A percentile compares a stretch with the other conserved stretches of the same genome.
These are phyloP conservation scores for Crataegus laevigata DNA, from an alignment of 306 rosid genomes.

Conservation along the genomic window DNA sequence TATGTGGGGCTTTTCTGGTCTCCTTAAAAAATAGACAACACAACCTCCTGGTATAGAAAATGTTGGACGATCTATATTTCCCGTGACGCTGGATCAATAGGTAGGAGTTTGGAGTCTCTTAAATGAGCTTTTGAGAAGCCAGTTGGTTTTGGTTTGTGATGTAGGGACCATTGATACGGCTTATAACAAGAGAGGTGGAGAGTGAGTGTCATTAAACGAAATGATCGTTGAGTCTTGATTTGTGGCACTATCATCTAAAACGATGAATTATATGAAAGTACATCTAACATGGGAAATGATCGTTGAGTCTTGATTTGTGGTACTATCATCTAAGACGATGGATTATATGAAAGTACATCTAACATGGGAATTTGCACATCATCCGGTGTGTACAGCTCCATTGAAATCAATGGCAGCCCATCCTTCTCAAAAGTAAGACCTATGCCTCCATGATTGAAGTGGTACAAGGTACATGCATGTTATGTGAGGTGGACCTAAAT, in stretches of 20 bases:
- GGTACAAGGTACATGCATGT: neutral
- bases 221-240: neutral
- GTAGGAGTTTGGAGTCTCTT: neutral
- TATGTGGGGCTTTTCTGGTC: slow-evolving; percentile 23
- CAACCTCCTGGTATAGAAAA: slow-evolving; percentile 41
- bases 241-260: no score
- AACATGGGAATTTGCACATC: neutral
- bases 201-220: no score
- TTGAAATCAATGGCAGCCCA: neutral
- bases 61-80: slow-evolving; percentile 26
- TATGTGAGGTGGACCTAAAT: slow-evolving; percentile 7
- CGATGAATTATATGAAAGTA: no score
- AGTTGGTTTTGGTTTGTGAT: neutral
- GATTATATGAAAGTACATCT: neutral
- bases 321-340: neutral
- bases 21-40: slow-evolving; percentile 24
- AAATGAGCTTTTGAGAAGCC: neutral
- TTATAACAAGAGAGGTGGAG: no score
- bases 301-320: no score
- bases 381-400: neutral
- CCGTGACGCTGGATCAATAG: slow-evolving; percentile 18
- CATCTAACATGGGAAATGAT: no score
- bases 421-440: neutral
- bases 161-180: neutral
- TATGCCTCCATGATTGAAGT: neutral